A percentile compares a stretch with the other conserved stretches of the same genome.
Evolutionary conservation across 2,329 filamentous ascomycete species (phyloP).

Genomic region (Chaetoscypha palmicola): DNA sequence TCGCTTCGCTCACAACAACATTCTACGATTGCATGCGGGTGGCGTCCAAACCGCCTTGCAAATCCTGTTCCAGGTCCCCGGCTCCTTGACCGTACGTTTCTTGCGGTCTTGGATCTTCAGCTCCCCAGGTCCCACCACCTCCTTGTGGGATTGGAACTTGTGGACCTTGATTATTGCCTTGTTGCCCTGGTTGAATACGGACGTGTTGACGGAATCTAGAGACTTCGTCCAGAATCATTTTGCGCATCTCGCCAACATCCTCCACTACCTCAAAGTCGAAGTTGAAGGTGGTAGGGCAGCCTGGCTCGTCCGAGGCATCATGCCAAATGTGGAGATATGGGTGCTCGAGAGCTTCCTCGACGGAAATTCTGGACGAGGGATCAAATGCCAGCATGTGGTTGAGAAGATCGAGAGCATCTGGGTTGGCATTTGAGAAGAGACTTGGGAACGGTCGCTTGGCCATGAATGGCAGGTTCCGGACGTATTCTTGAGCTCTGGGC

Average conservation of each 20-base stretch:
- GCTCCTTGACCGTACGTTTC: constrained; percentile 28
- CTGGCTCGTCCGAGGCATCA: constrained; percentile 90
- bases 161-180: constrained; percentile 23
- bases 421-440: constrained; percentile 91
- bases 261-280: constrained; percentile 98
- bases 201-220: constrained; percentile 63
- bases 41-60: constrained; percentile 31
- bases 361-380: constrained; percentile 83
- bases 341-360: constrained; percentile 93
- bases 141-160: constrained; percentile 30
- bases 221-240: constrained; percentile 96
- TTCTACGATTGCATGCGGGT: constrained; percentile 23
- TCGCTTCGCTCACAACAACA: too few relatives aligned
- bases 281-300: constrained; percentile 90
- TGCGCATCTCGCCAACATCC: constrained; percentile 89
- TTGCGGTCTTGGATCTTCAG: constrained; percentile 32
- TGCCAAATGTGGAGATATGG: constrained; percentile 95
- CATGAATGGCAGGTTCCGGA: constrained; percentile 93
- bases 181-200: constrained; percentile 30
- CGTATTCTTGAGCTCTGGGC: constrained; percentile 93
- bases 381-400: constrained; percentile 98
- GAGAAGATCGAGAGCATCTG: constrained; percentile 87
- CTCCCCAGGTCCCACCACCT: constrained; percentile 27
- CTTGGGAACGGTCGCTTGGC: constrained; percentile 82
- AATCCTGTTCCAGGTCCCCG: constrained; percentile 31